A percentile compares a stretch with the other conserved stretches of the same genome.
These are phyloP conservation scores for Penicillium brevicompactum DNA, from an alignment of 2,329 filamentous ascomycete genomes.

Conservation along the genomic window DNA sequence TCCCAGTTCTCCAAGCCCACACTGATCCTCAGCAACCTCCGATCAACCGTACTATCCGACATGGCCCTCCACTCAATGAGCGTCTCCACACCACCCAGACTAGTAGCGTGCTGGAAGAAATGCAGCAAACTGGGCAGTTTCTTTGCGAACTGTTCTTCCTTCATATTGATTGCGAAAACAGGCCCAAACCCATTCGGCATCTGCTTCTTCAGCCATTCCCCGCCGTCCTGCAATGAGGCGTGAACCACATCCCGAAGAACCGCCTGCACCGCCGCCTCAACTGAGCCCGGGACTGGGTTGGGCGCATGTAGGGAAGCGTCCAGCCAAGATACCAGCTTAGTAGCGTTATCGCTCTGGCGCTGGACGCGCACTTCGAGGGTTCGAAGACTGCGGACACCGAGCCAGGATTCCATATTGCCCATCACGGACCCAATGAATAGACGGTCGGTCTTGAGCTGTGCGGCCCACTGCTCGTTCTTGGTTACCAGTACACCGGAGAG, in stretches of 20 bases:
- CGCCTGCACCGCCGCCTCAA: constrained; percentile 50
- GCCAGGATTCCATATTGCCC: constrained; percentile 88
- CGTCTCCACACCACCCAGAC: constrained; percentile 89
- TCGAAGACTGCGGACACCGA: constrained; percentile 81
- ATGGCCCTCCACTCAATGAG: constrained; percentile 96
- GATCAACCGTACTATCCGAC: constrained; percentile 75
- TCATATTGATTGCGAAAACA: constrained; percentile 77
- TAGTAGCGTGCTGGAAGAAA: constrained; percentile 93
- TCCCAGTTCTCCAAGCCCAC: constrained; percentile 85
- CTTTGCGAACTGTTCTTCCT: constrained; percentile 62
- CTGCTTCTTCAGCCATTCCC: constrained; percentile 76
- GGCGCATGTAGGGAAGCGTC: constrained; percentile 49
- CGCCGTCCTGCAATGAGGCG: constrained; percentile 74
- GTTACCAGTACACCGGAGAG: constrained; percentile 82
- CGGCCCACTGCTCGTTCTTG: constrained; percentile 60
- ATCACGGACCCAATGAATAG: constrained; percentile 80
- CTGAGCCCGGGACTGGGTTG: constrained; percentile 42
- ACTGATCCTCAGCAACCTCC: constrained; percentile 74
- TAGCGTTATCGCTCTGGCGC: constrained; percentile 73
- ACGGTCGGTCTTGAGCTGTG: constrained; percentile 66
- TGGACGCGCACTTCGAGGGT: constrained; percentile 82
- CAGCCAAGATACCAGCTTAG: constrained; percentile 72
- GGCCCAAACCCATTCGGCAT: constrained; percentile 92
- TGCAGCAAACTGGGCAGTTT: constrained; percentile 73
- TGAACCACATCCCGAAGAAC: constrained; percentile 69